A percentile compares a stretch with the other conserved stretches of the same genome.
These are phyloP conservation scores for Dictyophora rubrovolvata DNA, from an alignment of 768 basidiomycete genomes.

Conservation along the genomic window DNA sequence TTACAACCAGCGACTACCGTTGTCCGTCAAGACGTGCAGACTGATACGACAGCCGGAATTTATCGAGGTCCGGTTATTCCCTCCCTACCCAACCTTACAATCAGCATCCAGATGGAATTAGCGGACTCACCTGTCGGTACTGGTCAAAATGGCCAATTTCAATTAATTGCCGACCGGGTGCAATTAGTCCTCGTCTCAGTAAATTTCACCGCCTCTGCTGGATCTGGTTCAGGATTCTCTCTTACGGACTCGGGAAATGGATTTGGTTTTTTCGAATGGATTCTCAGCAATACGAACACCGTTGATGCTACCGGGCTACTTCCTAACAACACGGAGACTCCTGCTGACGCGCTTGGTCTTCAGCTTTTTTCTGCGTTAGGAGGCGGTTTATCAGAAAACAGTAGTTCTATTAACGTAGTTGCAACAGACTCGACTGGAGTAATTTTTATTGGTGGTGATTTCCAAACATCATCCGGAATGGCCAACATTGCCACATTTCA, in stretches of 20 bases:
- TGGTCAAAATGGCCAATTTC: constrained; percentile 59
- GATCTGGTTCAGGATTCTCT: constrained; percentile 23
- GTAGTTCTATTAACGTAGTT: constrained; percentile 36
- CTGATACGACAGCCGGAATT: constrained; percentile 50
- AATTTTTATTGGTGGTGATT: constrained; percentile 70
- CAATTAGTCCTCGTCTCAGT: constrained; percentile 65
- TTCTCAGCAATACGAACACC: constrained; percentile 32
- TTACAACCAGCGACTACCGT: constrained; percentile 56
- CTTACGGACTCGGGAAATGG: constrained; percentile 31
- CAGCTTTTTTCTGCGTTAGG: constrained; percentile 55
- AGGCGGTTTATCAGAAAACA: constrained; percentile 26
- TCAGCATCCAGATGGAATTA: constrained; percentile 67
- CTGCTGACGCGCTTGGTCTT: constrained; percentile 52
- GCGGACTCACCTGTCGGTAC: constrained; percentile 52
- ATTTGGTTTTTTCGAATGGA: constrained; percentile 91
- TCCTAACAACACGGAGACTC: constrained; percentile 60
- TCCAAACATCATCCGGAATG: constrained; percentile 48
- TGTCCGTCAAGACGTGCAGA: constrained; percentile 59
- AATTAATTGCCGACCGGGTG: constrained; percentile 80
- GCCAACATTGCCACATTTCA: constrained; percentile 69
- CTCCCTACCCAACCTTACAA: constrained; percentile 56
- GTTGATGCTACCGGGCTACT: constrained; percentile 54
- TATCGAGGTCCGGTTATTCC: constrained; percentile 83
- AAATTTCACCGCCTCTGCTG: constrained; percentile 28
- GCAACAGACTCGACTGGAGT: constrained; percentile 55